Evolutionary conservation across 257 asterid species (phyloP).

Genomic region (Verbena officinalis): DNA sequence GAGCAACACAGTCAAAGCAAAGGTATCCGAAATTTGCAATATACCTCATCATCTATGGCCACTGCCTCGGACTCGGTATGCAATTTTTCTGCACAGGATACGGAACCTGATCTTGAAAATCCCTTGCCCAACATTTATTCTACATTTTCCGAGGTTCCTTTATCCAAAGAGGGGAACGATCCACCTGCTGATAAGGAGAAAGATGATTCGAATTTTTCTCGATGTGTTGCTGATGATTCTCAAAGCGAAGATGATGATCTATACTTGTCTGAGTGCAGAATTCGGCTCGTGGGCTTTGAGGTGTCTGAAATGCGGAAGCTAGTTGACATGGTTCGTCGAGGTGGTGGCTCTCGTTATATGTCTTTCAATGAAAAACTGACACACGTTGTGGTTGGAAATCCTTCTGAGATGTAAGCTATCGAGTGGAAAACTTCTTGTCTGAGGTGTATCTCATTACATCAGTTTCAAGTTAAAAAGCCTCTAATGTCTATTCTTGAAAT

Average conservation of each 20-base stretch:
- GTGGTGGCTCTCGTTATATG: slow-evolving; percentile 98
- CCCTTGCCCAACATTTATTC: slow-evolving; percentile 38
- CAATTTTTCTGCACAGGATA: slow-evolving; percentile 45
- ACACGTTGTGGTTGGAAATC: slow-evolving; percentile 86
- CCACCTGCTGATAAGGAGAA: slow-evolving; percentile 45
- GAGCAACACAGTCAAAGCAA: slow-evolving; percentile 61
- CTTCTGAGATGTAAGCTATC: slow-evolving; percentile 73
- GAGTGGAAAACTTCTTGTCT: slow-evolving; percentile 25
- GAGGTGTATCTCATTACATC: slow-evolving; percentile 24
- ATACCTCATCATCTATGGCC: slow-evolving; percentile 51
- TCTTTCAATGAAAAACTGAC: slow-evolving; percentile 79
- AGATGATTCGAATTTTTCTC: slow-evolving; percentile 42
- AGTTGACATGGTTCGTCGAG: slow-evolving; percentile 87
- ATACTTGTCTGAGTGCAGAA: slow-evolving; percentile 91
- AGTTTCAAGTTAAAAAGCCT: slow-evolving; percentile 16
- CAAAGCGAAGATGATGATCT: slow-evolving; percentile 81
- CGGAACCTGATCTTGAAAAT: slow-evolving; percentile 52
- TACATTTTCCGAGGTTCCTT: slow-evolving; percentile 50
- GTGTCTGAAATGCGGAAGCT: slow-evolving; percentile 80
- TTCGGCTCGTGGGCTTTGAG: slow-evolving; percentile 80
- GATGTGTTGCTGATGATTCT: slow-evolving; percentile 77
- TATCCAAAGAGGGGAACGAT: slow-evolving; percentile 42
- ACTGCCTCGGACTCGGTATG: slow-evolving; percentile 53
- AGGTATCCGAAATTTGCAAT: slow-evolving; percentile 49
- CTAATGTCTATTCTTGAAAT: slow-evolving; percentile 14